Evolutionary conservation across 257 asterid species (phyloP), one percentile per base, ranked within the genome.

Genomic region (Primulina eburnea): DNA sequence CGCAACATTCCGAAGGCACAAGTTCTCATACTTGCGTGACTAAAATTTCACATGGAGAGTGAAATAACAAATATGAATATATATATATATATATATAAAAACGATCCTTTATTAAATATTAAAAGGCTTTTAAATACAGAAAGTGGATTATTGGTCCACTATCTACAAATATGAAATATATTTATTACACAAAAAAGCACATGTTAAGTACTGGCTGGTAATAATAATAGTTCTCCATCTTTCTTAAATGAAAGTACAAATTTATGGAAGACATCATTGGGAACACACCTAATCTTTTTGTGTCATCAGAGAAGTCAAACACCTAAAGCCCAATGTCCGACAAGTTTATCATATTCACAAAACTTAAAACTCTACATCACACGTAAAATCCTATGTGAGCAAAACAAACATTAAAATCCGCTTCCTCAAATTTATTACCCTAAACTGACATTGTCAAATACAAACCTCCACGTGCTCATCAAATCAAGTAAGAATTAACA

Each of bases 21-120:
- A 70, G 52, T 18, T 33, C 60, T 60, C 58, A 35, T 32, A 34
- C 26, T 53, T 64, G 29, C 33, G 71, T 20, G 43, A 58, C 65
- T 30, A 29, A 40, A 40, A 10, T 40, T 11, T 40, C 50, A 68
- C 47, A 10, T 50, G 26, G 0, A 40, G 32, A 62, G 60, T 35
- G 55, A 37, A 64, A 9, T 20, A 14, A 69, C 4, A 69, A 50
- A 69, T 52, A 35, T 62, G 63, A 40, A 18, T 21, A 21, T 21
- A 21, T 21, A 21, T 21, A 21, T 21, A 21, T 21, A 21, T 21
- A 21, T 21, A 21, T 21, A 21, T 21, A 21, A 0, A 21, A 21
- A 21, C 24, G 24, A 21, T 21, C 24, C 24, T 21, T 21, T 21
- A 21, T 21, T 21, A 21, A 21, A 21, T 21, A 21, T 21, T 21